These are phyloP conservation scores for Mollisiaceae sp. DNA, from an alignment of 2,329 filamentous ascomycete species.

Conservation along the genomic window DNA sequence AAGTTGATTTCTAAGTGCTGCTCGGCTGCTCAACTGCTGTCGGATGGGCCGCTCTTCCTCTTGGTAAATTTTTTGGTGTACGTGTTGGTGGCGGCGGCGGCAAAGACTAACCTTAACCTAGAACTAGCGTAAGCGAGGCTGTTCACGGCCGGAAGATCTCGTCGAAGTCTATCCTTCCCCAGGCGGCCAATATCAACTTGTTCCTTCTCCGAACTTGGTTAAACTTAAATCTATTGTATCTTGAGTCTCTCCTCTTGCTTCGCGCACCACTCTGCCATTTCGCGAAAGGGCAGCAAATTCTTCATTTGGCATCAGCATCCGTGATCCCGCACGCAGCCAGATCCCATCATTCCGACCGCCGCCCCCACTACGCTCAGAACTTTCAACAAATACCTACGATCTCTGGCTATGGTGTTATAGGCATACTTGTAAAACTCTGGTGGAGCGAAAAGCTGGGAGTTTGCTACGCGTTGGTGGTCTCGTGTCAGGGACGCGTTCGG, in stretches of 20 bases:
- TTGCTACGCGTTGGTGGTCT: conserved; percentile 33
- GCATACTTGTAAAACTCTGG: conserved; percentile 29
- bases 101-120: background rate
- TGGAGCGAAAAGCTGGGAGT: conserved; percentile 31
- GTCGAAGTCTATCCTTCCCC: conserved; percentile 4
- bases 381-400: conserved; percentile 11
- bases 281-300: background rate
- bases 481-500: conserved; percentile 38
- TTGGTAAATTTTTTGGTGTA: background rate
- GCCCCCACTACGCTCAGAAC: conserved; percentile 21
- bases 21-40: too few species aligned
- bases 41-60: background rate
- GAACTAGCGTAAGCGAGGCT: background rate
- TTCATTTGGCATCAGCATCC: background rate
- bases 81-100: background rate
- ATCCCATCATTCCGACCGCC: conserved; percentile 2
- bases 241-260: background rate
- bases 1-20: conserved; percentile 2
- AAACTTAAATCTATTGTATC: background rate
- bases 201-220: background rate
- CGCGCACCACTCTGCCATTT: background rate
- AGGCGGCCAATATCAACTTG: conserved; percentile 4
- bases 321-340: background rate
- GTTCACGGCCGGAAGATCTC: conserved; percentile 3
- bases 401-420: conserved; percentile 35